phyloP scores from a whole-genome alignment of 305 asterid genomes.

The Fraxinus nigra region DNA sequence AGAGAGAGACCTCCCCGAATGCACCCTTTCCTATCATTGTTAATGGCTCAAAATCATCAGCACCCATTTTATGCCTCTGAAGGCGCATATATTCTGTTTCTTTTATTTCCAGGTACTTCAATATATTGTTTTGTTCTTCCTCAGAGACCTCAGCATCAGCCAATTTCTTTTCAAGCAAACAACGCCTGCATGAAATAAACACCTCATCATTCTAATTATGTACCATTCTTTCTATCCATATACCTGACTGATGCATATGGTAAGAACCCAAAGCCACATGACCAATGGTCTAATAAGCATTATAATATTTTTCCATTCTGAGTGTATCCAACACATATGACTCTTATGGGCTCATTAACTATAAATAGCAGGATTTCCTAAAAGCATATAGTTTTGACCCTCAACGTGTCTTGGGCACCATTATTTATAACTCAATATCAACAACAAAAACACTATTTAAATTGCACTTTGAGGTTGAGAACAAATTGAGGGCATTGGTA shows the following conservation, averaged over 20 bases:
- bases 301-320: neutral
- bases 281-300: neutral
- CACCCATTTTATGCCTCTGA: constrained; percentile 90
- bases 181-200: constrained; percentile 44
- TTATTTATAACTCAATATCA: neutral
- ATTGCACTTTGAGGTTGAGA: neutral
- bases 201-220: neutral
- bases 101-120: constrained; percentile 72
- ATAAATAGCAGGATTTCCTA: neutral
- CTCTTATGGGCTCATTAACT: neutral
- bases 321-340: neutral
- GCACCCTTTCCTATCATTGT: constrained; percentile 95
- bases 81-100: constrained; percentile 89
- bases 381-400: neutral
- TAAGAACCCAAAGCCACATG: neutral
- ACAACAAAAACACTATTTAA: neutral
- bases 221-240: neutral
- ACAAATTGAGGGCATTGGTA: neutral
- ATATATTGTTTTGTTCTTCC: constrained; percentile 74
- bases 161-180: constrained; percentile 66
- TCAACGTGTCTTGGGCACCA: neutral
- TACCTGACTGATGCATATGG: neutral
- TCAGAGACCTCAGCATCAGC: constrained; percentile 86
- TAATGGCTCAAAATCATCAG: constrained; percentile 80
- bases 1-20: constrained; percentile 72